phyloP scores from a whole-genome alignment of 768 basidiomycete species.

The Pulveroboletus sp. region DNA sequence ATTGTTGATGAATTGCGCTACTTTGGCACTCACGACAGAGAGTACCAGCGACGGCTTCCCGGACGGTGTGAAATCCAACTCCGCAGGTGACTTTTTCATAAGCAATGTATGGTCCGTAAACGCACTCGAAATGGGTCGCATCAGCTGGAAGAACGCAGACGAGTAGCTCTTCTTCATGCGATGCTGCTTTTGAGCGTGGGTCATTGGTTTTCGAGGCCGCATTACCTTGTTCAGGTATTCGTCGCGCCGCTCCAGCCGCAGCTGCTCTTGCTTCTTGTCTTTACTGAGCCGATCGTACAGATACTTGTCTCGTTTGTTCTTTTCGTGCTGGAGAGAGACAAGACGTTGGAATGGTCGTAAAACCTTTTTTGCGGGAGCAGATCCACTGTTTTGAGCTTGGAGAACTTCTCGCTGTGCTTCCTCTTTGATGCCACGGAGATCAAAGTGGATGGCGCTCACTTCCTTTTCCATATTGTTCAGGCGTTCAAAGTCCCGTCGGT shows the following conservation, averaged over 20 bases:
- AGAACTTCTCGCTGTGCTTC: conserved; percentile 65
- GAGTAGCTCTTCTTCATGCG: conserved; percentile 88
- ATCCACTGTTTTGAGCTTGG: conserved; percentile 38
- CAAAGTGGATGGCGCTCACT: conserved; percentile 55
- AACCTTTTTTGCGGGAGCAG: conserved; percentile 47
- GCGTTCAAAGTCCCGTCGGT: conserved; percentile 68
- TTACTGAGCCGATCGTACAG: conserved; percentile 64
- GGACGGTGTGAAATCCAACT: conserved; percentile 69
- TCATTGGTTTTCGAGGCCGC: conserved; percentile 48
- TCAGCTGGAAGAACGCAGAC: conserved; percentile 74
- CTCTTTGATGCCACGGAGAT: conserved; percentile 68
- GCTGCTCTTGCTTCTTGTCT: conserved; percentile 74
- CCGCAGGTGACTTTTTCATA: conserved; percentile 57
- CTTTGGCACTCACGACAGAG: conserved; percentile 66
- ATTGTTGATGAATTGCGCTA: conserved; percentile 69
- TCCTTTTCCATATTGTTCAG: conserved; percentile 74
- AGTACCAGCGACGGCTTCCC: conserved; percentile 73
- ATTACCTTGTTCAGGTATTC: conserved; percentile 74
- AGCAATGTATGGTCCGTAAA: conserved; percentile 58
- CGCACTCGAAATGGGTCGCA: conserved; percentile 86
- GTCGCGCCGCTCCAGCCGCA: conserved; percentile 66
- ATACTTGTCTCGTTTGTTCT: conserved; percentile 71
- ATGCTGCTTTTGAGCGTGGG: conserved; percentile 62
- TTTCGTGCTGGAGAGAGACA: conserved; percentile 67
- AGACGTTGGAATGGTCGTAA: conserved; percentile 64